A percentile compares a stretch with the other conserved stretches of the same genome.
Evolutionary conservation across 176 grass and related monocot species (phyloP).

Genomic region (Oryza glaberrima): DNA sequence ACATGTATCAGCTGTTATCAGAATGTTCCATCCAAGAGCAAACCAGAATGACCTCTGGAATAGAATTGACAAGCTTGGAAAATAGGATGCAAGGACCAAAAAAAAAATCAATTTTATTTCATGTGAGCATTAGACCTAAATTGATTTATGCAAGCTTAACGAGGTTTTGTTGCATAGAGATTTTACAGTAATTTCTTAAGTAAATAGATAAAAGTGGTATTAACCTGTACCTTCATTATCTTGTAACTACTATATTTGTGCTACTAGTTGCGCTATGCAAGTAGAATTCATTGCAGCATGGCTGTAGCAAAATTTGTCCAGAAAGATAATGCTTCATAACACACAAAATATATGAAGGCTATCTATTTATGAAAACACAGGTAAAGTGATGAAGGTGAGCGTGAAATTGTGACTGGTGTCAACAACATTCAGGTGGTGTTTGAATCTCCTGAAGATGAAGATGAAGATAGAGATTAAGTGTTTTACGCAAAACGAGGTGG

Average conservation of each 20-base stretch:
- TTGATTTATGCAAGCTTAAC: not conserved
- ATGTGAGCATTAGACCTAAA: not conserved
- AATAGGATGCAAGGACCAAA: not conserved
- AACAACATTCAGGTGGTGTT: not conserved
- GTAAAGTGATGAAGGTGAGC: not conserved
- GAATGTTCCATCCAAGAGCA: too few species aligned
- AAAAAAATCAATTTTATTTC: too few species aligned
- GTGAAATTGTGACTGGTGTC: not conserved
- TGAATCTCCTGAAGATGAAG: too few species aligned
- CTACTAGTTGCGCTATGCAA: not conserved
- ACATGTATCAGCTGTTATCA: too few species aligned
- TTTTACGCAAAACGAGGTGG: too few species aligned
- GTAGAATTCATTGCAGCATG: not conserved
- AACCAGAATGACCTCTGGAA: too few species aligned
- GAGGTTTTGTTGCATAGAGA: not conserved
- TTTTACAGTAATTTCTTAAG: not conserved
- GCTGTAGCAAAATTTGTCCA: not conserved
- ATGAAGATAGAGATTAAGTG: too few species aligned
- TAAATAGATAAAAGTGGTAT: not conserved
- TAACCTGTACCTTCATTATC: not conserved
- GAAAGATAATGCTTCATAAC: not conserved
- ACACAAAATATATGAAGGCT: constrained; percentile 15
- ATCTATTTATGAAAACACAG: not conserved
- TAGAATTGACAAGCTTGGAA: too few species aligned
- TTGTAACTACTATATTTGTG: not conserved